These are phyloP conservation scores for Pachysandra terminalis DNA, from an alignment of 164 flowering plant genomes.

Conservation along the genomic window DNA sequence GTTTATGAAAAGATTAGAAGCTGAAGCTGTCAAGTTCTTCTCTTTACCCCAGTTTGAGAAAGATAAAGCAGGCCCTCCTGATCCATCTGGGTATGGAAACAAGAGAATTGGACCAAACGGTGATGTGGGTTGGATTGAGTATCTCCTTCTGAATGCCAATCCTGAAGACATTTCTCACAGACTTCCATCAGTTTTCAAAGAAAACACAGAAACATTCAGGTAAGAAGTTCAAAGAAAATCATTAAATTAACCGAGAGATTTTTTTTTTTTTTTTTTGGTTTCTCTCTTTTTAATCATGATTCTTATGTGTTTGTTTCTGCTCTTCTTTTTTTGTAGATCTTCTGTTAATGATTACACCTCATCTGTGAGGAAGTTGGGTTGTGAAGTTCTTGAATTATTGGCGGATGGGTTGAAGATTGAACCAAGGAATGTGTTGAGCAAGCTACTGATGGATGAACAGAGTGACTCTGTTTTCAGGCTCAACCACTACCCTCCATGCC, in stretches of 20 bases:
- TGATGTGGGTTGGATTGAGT: slow-evolving; percentile 94
- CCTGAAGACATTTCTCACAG: slow-evolving; percentile 31
- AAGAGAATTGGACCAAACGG: slow-evolving; percentile 80
- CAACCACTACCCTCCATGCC: slow-evolving; percentile 86
- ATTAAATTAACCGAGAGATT: background rate
- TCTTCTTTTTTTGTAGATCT: slow-evolving; percentile 29
- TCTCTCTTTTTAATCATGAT: background rate
- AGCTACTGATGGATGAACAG: slow-evolving; percentile 50
- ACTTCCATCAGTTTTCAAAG: slow-evolving; percentile 28
- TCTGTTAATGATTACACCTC: slow-evolving; percentile 44
- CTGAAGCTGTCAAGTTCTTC: slow-evolving; percentile 60
- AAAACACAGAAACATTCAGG: slow-evolving; percentile 51
- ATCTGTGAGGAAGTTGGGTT: slow-evolving; percentile 48
- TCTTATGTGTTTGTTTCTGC: background rate
- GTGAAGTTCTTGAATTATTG: slow-evolving; percentile 52
- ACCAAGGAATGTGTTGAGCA: slow-evolving; percentile 50
- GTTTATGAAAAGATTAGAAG: slow-evolving; percentile 45
- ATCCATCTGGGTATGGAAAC: slow-evolving; percentile 83
- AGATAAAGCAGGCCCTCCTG: slow-evolving; percentile 56
- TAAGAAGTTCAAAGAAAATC: slow-evolving; percentile 16
- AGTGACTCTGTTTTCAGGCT: slow-evolving; percentile 80
- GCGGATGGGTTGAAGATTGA: slow-evolving; percentile 58
- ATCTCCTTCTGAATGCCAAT: slow-evolving; percentile 55
- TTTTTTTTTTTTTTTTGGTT: background rate
- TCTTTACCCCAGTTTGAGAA: slow-evolving; percentile 53